A percentile compares a stretch with the other conserved stretches of the same genome.
phyloP scores from a whole-genome alignment of 1,139 yeast genomes.

The Candida tropicalis region DNA sequence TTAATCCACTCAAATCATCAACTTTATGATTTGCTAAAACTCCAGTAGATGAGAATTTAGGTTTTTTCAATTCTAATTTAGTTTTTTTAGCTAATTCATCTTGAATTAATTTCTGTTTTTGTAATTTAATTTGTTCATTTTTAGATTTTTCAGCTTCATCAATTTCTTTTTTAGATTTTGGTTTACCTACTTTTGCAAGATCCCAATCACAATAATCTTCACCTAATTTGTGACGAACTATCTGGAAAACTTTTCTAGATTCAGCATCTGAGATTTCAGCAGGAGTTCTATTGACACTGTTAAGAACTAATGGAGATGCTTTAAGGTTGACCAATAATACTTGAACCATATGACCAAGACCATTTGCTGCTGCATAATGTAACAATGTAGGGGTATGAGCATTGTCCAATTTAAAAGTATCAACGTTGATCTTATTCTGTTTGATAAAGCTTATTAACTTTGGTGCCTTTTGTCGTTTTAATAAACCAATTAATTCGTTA shows the following conservation, averaged over 20 bases:
- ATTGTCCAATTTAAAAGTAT: slow-evolving; percentile 56
- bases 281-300: slow-evolving; percentile 63
- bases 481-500: slow-evolving; percentile 54
- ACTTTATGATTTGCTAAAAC: slow-evolving; percentile 22
- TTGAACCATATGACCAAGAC: slow-evolving; percentile 67
- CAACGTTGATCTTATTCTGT: slow-evolving; percentile 56
- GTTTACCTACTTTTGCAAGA: slow-evolving; percentile 63
- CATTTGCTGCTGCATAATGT: slow-evolving; percentile 76
- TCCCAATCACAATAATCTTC: slow-evolving; percentile 73
- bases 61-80: slow-evolving; percentile 39
- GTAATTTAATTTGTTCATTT: slow-evolving; percentile 34
- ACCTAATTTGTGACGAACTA: slow-evolving; percentile 68
- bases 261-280: slow-evolving; percentile 47
- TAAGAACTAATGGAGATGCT: slow-evolving; percentile 67
- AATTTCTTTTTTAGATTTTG: slow-evolving; percentile 66
- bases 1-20: slow-evolving; percentile 36
- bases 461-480: slow-evolving; percentile 82
- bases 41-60: slow-evolving; percentile 34
- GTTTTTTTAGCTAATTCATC: slow-evolving; percentile 45
- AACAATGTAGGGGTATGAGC: slow-evolving; percentile 69
- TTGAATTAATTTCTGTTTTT: slow-evolving; percentile 39
- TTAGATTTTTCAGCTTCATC: slow-evolving; percentile 42
- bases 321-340: slow-evolving; percentile 64
- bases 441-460: slow-evolving; percentile 63
- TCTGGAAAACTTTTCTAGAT: slow-evolving; percentile 62